Conservation (phyloP, 495 filamentous ascomycete species). For the Pyrenopolyporus hunteri region DNA sequence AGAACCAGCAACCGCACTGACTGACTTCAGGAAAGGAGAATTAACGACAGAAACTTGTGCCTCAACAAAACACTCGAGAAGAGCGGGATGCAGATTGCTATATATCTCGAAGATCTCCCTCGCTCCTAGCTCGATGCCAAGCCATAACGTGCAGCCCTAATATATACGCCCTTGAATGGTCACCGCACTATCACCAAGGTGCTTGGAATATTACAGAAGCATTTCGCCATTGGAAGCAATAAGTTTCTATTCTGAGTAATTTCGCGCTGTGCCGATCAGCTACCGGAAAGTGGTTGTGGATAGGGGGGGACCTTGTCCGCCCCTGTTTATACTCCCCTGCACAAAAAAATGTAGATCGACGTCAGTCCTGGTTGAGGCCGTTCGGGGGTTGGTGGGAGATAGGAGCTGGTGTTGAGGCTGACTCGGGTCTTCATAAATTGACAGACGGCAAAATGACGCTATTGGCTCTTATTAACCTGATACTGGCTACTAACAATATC, state of each 20-base stretch:
- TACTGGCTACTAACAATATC: neutral
- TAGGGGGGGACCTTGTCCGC: slow-evolving; percentile 11
- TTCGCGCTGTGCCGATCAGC: slow-evolving; percentile 29
- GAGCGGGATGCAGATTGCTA: slow-evolving; percentile 1
- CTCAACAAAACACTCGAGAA: neutral
- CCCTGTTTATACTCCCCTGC: slow-evolving; percentile 16
- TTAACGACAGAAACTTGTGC: slow-evolving; percentile 23
- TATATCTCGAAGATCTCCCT: neutral
- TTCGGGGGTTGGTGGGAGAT: neutral
- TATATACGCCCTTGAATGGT: neutral
- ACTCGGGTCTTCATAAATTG: slow-evolving; percentile 1
- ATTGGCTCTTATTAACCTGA: slow-evolving; percentile 8
- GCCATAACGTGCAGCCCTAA: slow-evolving; percentile 9
- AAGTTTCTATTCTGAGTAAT: slow-evolving; percentile 34
- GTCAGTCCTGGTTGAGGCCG: slow-evolving; percentile 4
- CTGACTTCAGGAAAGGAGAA: slow-evolving; percentile 10
- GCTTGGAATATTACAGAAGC: neutral
- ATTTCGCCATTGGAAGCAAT: slow-evolving; percentile 14
- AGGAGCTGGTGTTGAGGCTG: slow-evolving; percentile 20
- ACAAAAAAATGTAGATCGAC: slow-evolving; percentile 33
- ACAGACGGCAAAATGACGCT: slow-evolving; percentile 6
- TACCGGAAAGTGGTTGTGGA: slow-evolving; percentile 17
- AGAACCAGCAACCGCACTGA: slow-evolving; percentile 20
- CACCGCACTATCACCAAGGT: neutral
- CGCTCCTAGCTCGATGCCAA: slow-evolving; percentile 11